Evolutionary conservation across 2,329 filamentous ascomycete genomes (phyloP).

Genomic region (Pestalotiopsis sp.): DNA sequence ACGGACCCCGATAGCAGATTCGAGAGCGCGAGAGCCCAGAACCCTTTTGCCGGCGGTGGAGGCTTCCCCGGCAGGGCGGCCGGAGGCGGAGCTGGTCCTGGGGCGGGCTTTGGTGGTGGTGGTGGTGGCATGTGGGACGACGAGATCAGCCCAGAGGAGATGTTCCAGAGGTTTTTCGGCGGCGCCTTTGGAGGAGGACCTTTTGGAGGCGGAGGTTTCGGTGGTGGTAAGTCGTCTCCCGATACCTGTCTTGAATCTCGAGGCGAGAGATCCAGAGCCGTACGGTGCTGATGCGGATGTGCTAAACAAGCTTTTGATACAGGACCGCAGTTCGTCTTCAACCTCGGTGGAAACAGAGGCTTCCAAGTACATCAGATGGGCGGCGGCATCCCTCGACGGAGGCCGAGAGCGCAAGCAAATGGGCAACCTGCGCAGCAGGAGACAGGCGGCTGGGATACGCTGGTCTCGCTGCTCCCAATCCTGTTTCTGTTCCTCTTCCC

Average conservation of each 20-base stretch:
- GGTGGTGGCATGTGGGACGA: slow-evolving; percentile 72
- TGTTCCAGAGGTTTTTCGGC: slow-evolving; percentile 96
- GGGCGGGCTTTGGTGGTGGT: slow-evolving; percentile 49
- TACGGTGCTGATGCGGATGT: slow-evolving; percentile 8
- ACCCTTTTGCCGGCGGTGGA: slow-evolving; percentile 61
- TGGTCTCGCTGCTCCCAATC: slow-evolving; percentile 81
- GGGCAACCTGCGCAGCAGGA: slow-evolving; percentile 43
- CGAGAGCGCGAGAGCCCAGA: slow-evolving; percentile 60
- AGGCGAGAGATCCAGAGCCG: slow-evolving; percentile 4
- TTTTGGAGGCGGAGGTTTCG: slow-evolving; percentile 52
- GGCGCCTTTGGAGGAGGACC: slow-evolving; percentile 67
- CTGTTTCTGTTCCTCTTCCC: slow-evolving; percentile 87
- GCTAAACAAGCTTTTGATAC: slow-evolving; percentile 62
- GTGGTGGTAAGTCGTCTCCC: neutral
- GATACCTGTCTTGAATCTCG: neutral
- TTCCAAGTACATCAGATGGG: slow-evolving; percentile 96
- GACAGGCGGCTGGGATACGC: slow-evolving; percentile 54
- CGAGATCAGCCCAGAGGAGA: slow-evolving; percentile 92
- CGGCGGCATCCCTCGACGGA: slow-evolving; percentile 71
- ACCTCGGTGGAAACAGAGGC: slow-evolving; percentile 87
- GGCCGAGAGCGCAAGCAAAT: slow-evolving; percentile 64
- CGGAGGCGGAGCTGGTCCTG: slow-evolving; percentile 37
- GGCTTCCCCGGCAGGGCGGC: slow-evolving; percentile 26
- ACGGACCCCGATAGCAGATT: slow-evolving; percentile 92
- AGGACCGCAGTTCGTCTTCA: slow-evolving; percentile 91